Conservation (phyloP, 2,329 filamentous ascomycete species). For the Metarhizium humberi region DNA sequence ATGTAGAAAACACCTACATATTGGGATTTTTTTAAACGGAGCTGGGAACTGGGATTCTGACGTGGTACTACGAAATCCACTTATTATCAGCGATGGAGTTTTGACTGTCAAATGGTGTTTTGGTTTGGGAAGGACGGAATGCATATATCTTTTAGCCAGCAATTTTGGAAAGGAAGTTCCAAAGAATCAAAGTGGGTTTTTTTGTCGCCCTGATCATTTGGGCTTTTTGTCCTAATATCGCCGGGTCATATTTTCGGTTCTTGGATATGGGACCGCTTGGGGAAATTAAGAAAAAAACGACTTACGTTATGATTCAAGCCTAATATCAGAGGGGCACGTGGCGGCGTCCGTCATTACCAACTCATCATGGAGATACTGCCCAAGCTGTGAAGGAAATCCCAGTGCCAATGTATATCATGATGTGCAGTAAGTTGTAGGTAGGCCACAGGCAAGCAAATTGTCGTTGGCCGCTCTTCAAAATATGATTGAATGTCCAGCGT, state of each 20-base stretch:
- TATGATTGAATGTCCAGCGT: too few species aligned
- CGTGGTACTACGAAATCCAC: constrained; percentile 4
- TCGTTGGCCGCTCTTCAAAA: too few species aligned
- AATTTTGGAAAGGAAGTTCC: background rate
- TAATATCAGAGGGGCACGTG: background rate
- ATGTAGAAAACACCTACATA: constrained; percentile 1
- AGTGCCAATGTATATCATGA: too few species aligned
- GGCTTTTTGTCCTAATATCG: too few species aligned
- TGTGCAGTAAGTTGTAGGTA: too few species aligned
- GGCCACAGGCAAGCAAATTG: too few species aligned
- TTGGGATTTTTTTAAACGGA: background rate
- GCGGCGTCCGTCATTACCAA: background rate
- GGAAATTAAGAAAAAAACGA: too few species aligned
- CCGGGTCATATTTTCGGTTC: too few species aligned
- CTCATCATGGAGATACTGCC: background rate
- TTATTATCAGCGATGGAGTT: constrained; percentile 9
- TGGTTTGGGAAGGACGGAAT: background rate
- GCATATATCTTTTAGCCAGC: background rate
- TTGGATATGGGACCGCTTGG: too few species aligned
- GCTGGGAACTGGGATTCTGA: background rate
- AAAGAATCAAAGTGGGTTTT: background rate
- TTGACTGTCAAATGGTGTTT: background rate
- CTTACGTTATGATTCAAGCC: background rate
- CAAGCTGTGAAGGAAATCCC: too few species aligned
- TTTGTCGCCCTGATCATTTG: background rate